phyloP scores from a whole-genome alignment of 129 eudicot genomes.

The Flaveria trinervia region DNA sequence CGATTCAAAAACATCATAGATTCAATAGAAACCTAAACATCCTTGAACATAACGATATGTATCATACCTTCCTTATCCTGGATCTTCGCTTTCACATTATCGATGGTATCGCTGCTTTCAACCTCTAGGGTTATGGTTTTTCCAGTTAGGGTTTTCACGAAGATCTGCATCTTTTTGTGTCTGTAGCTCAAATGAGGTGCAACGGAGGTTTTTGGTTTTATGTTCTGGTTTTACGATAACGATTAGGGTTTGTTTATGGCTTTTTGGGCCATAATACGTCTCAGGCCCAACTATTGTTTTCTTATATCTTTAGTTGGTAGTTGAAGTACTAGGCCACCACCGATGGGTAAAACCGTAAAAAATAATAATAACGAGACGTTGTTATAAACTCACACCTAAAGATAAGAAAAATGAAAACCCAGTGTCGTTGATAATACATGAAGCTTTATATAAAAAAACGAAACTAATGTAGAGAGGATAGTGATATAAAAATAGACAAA shows the following conservation, averaged over 20 bases:
- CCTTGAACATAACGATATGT: background rate
- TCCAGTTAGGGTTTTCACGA: constrained; percentile 68
- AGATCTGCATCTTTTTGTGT: constrained; percentile 50
- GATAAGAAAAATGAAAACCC: no score
- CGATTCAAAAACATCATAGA: background rate
- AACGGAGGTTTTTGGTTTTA: background rate
- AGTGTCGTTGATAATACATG: no score
- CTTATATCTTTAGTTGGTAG: no score
- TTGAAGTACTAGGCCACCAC: no score
- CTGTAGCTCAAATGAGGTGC: background rate
- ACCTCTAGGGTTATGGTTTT: constrained; percentile 64
- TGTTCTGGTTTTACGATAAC: background rate
- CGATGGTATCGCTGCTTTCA: constrained; percentile 55
- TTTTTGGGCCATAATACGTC: background rate
- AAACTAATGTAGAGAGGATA: no score
- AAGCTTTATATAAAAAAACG: no score
- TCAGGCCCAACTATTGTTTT: constrained; percentile 22
- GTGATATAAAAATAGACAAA: no score
- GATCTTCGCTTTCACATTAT: constrained; percentile 60
- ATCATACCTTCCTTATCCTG: constrained; percentile 61
- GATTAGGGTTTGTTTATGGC: background rate
- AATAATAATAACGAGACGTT: no score
- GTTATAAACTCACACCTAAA: no score
- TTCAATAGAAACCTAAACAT: background rate
- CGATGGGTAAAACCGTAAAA: no score